Evolutionary conservation across 2,329 filamentous ascomycete genomes (phyloP), one percentile per base, ranked within the genome.

Genomic region (Colletotrichum sp.): DNA sequence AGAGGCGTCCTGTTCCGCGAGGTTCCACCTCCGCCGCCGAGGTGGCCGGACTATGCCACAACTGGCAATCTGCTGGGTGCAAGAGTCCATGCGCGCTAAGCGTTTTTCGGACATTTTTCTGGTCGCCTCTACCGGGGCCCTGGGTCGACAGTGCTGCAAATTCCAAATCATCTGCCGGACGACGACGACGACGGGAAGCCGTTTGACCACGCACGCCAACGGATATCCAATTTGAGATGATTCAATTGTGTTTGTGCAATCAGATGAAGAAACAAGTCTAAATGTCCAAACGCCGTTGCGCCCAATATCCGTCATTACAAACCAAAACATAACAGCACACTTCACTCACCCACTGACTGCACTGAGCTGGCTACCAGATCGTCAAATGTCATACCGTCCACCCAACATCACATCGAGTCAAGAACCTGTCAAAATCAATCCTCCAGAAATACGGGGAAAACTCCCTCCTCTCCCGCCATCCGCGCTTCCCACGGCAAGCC

Each of bases 151-250:
- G 24, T 30, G 24, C 56, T 34, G 3, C 52, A n/a, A 26, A 72
- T 74, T 74, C 68, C 72, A 74, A 74, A 74, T 74, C 68, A 66
- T 43, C 28, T 28, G n/a, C 21, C 65, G n/a, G 38, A 38, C 28
- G 56, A 7, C 65, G n/a, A 43, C 38, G 38, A 38, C 28, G 71
- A 10, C 52, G 38, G 38, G 21, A 68, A 38, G 48, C 48, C 32
- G 48, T 68, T 68, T 38, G 16, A 28, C 28, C 21, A 43, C 62
- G 6, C 16, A 56, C 30, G 21, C 52, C 28, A 66, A 30, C 26
- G 24, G 32, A 58, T 12, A 7, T 58, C 7, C 3, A 18, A 26
- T 58, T 8, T 34, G 30, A 61, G 58, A 61, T 61, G 30, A 61
- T n/a, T 30, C 24, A 12, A 14, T 16, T 21, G 8, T 48, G 43